Conservation (phyloP, 208 protist species). For the Trypanosoma grayi region DNA sequence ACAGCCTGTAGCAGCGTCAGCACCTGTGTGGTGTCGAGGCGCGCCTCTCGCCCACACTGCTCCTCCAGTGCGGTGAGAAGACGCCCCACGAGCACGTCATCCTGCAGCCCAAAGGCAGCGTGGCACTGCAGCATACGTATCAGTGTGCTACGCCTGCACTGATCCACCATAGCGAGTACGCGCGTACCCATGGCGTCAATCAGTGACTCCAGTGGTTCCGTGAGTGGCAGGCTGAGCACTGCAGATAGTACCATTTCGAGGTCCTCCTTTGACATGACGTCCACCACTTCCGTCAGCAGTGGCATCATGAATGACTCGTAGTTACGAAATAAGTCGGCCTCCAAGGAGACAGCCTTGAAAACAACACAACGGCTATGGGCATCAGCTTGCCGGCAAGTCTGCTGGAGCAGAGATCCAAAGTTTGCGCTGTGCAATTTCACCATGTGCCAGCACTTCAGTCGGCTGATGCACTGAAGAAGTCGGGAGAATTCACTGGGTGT, state of each 20-base stretch:
- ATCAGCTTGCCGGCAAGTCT: slow-evolving; percentile 48
- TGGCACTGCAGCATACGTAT: slow-evolving; percentile 84
- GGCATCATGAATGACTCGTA: slow-evolving; percentile 53
- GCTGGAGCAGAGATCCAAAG: slow-evolving; percentile 30
- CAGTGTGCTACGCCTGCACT: slow-evolving; percentile 72
- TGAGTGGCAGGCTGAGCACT: slow-evolving; percentile 34
- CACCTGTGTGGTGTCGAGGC: slow-evolving; percentile 56
- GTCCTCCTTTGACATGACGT: slow-evolving; percentile 70
- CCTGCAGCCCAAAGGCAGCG: slow-evolving; percentile 43
- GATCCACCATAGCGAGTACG: slow-evolving; percentile 46
- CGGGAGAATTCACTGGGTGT: slow-evolving; percentile 62
- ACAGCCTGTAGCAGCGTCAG: slow-evolving; percentile 62
- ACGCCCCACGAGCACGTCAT: slow-evolving; percentile 44
- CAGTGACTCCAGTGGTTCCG: slow-evolving; percentile 41
- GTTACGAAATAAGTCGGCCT: slow-evolving; percentile 32
- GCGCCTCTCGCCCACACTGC: slow-evolving; percentile 54
- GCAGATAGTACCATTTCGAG: slow-evolving; percentile 71
- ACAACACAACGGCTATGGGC: slow-evolving; percentile 80
- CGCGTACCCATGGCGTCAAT: slow-evolving; percentile 78
- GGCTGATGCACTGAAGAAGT: slow-evolving; percentile 57
- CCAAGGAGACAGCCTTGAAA: slow-evolving; percentile 59
- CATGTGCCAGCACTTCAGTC: slow-evolving; percentile 38
- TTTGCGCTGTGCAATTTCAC: slow-evolving; percentile 2
- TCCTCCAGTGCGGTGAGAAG: slow-evolving; percentile 44
- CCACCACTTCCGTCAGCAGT: slow-evolving; percentile 36